These are phyloP conservation scores for Chimonanthus praecox DNA, from an alignment of 164 flowering plant genomes.

Conservation along the genomic window DNA sequence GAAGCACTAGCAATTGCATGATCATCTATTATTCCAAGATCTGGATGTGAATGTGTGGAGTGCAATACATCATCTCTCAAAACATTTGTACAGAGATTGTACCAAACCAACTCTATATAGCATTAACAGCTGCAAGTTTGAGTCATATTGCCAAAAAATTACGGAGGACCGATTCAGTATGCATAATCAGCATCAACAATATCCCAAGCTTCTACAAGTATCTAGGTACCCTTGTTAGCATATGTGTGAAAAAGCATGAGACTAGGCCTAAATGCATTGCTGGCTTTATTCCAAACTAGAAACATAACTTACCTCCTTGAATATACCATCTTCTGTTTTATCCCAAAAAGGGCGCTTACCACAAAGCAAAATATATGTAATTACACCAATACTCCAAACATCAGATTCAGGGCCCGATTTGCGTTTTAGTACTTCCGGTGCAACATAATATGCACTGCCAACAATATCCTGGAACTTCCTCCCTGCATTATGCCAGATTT, in stretches of 20 bases:
- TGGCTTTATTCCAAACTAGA: background rate
- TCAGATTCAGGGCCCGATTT: slow-evolving; percentile 98
- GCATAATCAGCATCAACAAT: background rate
- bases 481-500: slow-evolving; percentile 37
- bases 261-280: background rate
- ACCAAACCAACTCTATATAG: too few relatives aligned
- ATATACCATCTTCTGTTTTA: slow-evolving; percentile 97
- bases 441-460: slow-evolving; percentile 98
- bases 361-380: slow-evolving; percentile 92
- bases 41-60: background rate
- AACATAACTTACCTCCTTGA: slow-evolving; percentile 66
- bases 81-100: too few relatives aligned
- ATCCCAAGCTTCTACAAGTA: background rate
- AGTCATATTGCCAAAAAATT: too few relatives aligned
- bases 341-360: slow-evolving; percentile 99
- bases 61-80: too few relatives aligned
- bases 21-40: background rate
- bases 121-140: too few relatives aligned
- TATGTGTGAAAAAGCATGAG: background rate
- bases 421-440: slow-evolving; percentile 94
- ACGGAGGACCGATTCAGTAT: too few relatives aligned
- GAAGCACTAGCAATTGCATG: background rate
- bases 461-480: slow-evolving; percentile 84
- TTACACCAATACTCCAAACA: slow-evolving; percentile 99
- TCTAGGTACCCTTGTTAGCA: background rate